Evolutionary conservation across 345 rosid species (phyloP), one percentile per base, ranked within the genome.

Genomic region (Geranium rotundifolium): DNA sequence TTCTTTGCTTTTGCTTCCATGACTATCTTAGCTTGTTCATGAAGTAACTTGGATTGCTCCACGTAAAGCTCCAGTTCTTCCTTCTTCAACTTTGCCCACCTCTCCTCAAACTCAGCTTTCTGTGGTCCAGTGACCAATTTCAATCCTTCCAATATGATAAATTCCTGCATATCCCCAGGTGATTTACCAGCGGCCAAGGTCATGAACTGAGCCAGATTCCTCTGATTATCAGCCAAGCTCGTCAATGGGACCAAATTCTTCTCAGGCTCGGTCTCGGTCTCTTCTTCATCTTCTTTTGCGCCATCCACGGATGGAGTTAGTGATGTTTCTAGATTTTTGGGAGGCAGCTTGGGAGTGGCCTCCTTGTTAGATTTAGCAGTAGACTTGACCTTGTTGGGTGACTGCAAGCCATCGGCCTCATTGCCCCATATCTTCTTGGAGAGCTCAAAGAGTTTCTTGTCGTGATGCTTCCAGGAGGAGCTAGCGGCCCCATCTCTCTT

Each of bases 391-490:
- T 8, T 27, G 2, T 60, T 19, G 19, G 59, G 19, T 34, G 27
- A 23, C n/a, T 54, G 49, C 9, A 37, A 18, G n/a, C 56, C 15
- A 14, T 29, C 60, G 0, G 27, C 20, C 1, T 60, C 58, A 20
- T 8, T 8, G 1, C 67, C 62, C 73, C 77, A 69, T 31, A 73
- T 20, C 27, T 54, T 58, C 49, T 29, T 29, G 0, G 61, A 65
- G 58, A 73, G 62, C 0, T 57, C 50, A 5, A 65, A 73, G 14
- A 31, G 15, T 17, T 59, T 19, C 57, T 65, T 41, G 18, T 69
- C 73, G 13, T 62, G 63, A 19, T 67, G 59, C 19, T 17, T 54
- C 5, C 29, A 4, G 50, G 23, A 50, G 6, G 17, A 10, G 14
- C 27, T 19, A 7, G 15, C 69, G 31, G 46, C 20, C 6, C 59